These are phyloP conservation scores for Claviceps capensis DNA, from an alignment of 2,329 filamentous ascomycete species.

Conservation along the genomic window DNA sequence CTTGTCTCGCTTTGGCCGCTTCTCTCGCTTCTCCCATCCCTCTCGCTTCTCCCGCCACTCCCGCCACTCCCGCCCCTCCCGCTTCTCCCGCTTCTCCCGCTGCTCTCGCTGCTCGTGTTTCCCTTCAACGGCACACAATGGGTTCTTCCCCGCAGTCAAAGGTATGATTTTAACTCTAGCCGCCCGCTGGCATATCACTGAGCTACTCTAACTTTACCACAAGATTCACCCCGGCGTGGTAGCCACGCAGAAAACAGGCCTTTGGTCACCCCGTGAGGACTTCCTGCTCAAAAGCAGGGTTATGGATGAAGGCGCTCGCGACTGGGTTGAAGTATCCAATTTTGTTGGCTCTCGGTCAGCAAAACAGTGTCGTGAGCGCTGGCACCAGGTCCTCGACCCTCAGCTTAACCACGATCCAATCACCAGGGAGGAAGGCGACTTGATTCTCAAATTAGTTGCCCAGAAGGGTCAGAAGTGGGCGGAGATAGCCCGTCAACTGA, in stretches of 20 bases:
- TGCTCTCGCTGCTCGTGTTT: not conserved
- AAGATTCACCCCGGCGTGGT: not conserved
- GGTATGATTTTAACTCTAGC: not conserved
- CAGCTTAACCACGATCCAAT: constrained; percentile 64
- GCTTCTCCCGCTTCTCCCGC: too few species aligned
- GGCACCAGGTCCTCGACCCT: constrained; percentile 83
- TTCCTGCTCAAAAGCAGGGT: constrained; percentile 56
- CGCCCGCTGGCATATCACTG: too few species aligned
- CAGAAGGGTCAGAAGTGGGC: constrained; percentile 83
- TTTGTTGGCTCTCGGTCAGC: constrained; percentile 66
- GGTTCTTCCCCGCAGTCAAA: not conserved
- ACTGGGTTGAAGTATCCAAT: constrained; percentile 81
- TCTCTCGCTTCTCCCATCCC: not conserved
- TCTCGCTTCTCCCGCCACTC: not conserved
- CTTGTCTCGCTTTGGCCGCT: not conserved
- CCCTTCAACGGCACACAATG: not conserved
- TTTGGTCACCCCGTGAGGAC: constrained; percentile 73
- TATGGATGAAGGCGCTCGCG: constrained; percentile 56
- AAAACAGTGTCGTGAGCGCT: constrained; percentile 91
- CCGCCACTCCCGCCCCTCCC: too few species aligned
- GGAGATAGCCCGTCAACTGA: constrained; percentile 71
- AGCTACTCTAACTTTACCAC: not conserved
- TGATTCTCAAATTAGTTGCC: constrained; percentile 65
- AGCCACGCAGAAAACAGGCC: constrained; percentile 41
- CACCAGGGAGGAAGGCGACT: constrained; percentile 50